phyloP scores from a whole-genome alignment of 2,329 filamentous ascomycete genomes.

The Penicillium verrucosum region DNA sequence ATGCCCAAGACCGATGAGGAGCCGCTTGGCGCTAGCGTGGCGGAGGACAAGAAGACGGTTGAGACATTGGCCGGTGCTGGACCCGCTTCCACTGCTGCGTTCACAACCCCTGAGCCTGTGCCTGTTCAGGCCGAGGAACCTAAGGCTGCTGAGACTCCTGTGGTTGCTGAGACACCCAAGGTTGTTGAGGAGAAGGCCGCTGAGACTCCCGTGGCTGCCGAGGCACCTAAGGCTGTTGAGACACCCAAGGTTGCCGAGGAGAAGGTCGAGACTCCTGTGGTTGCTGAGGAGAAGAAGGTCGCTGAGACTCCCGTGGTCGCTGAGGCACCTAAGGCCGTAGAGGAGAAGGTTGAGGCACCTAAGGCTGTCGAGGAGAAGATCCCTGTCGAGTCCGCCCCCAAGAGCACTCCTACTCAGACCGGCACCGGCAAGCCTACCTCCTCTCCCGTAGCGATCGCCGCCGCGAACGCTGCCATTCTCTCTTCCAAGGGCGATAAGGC shows the following conservation, averaged over 20 bases:
- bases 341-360: too few relatives aligned
- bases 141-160: slow-evolving; percentile 1
- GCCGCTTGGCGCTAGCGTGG: slow-evolving; percentile 12
- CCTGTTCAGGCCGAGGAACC: slow-evolving; percentile 6
- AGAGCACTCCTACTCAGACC: slow-evolving; percentile 4
- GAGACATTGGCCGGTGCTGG: slow-evolving; percentile 20
- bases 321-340: not conserved
- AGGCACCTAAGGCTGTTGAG: slow-evolving; percentile 4
- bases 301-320: not conserved
- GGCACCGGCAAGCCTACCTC: slow-evolving; percentile 9
- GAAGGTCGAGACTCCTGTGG: not conserved
- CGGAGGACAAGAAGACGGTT: slow-evolving; percentile 18
- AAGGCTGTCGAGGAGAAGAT: slow-evolving; percentile 7
- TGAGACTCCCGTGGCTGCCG: not conserved
- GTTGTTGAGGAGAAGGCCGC: too few relatives aligned
- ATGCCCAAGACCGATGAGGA: slow-evolving; percentile 36
- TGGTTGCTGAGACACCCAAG: too few relatives aligned
- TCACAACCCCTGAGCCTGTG: slow-evolving; percentile 19
- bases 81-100: slow-evolving; percentile 22
- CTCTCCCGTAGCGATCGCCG: slow-evolving; percentile 20
- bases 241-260: not conserved
- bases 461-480: slow-evolving; percentile 19
- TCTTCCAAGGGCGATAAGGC: slow-evolving; percentile 22
- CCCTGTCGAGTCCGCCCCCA: slow-evolving; percentile 2
- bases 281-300: too few relatives aligned